phyloP scores from a whole-genome alignment of 2,329 filamentous ascomycete species.

The Hymenoscyphus scutula region DNA sequence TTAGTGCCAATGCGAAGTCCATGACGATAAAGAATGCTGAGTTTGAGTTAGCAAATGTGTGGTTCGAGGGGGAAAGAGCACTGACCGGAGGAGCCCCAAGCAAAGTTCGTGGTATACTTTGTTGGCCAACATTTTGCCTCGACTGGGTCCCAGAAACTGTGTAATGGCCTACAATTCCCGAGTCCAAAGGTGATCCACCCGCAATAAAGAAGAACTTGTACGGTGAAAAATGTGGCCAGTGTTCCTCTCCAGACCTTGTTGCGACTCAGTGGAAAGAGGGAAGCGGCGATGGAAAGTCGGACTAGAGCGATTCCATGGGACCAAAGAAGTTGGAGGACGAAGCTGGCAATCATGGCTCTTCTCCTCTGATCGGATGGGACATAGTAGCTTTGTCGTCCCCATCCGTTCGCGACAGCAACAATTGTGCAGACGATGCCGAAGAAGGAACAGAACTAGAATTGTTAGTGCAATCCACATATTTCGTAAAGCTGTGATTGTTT shows the following conservation, averaged over 20 bases:
- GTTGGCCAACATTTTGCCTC: conserved; percentile 13
- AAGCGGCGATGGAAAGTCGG: conserved; percentile 18
- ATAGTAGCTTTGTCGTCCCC: conserved; percentile 15
- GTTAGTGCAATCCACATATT: background rate
- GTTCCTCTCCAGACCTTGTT: conserved; percentile 13
- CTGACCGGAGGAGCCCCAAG: conserved; percentile 15
- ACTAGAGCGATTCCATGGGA: conserved; percentile 13
- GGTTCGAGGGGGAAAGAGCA: background rate
- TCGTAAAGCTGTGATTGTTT: background rate
- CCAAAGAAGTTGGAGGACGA: conserved; percentile 15
- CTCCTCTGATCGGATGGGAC: conserved; percentile 3
- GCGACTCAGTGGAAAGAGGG: conserved; percentile 15
- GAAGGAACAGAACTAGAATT: conserved; percentile 13
- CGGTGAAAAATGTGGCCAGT: conserved; percentile 10
- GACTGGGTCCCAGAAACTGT: conserved; percentile 14
- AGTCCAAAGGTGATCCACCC: conserved; percentile 13
- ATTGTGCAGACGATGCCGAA: conserved; percentile 4
- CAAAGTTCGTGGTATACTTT: conserved; percentile 13
- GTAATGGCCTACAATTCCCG: conserved; percentile 14
- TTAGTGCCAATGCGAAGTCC: conserved; percentile 16
- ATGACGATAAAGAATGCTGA: conserved; percentile 14
- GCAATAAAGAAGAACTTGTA: conserved; percentile 9
- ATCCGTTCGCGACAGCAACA: conserved; percentile 11
- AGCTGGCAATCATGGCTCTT: conserved; percentile 13
- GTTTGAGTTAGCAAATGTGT: background rate